Conservation (phyloP, 192 early-diverging fungal genomes). For the Backusella macrospora region DNA sequence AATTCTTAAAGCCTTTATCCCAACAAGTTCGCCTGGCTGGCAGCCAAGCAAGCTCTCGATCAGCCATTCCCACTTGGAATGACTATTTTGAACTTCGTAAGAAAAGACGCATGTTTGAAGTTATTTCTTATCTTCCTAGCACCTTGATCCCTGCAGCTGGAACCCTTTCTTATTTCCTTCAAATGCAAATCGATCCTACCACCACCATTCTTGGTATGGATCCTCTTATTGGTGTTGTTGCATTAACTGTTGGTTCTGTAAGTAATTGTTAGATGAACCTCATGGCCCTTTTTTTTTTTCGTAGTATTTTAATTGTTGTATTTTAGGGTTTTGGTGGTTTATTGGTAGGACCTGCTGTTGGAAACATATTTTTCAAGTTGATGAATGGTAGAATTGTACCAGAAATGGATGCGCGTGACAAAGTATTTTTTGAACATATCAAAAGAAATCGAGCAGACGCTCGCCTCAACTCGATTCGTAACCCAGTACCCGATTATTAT, state of each 20-base stretch:
- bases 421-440: conserved; percentile 68
- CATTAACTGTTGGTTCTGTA: conserved; percentile 50
- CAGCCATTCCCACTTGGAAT: conserved; percentile 54
- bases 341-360: conserved; percentile 65
- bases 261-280: conserved; percentile 7
- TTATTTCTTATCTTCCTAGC: conserved; percentile 58
- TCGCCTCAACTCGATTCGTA: conserved; percentile 63
- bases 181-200: conserved; percentile 63
- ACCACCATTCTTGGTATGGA: conserved; percentile 68
- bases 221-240: conserved; percentile 59
- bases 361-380: conserved; percentile 59
- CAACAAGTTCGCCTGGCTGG: conserved; percentile 13
- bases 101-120: conserved; percentile 65
- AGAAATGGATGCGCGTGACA: conserved; percentile 55
- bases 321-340: conserved; percentile 59
- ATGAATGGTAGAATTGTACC: conserved; percentile 47
- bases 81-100: conserved; percentile 68
- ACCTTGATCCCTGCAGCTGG: conserved; percentile 48
- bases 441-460: conserved; percentile 69
- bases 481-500: conserved; percentile 90
- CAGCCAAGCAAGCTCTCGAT: not conserved
- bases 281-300: not conserved
- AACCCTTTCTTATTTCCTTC: conserved; percentile 55
- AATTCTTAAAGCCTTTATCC: conserved; percentile 5
- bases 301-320: not conserved